These are phyloP conservation scores for Priceomyces medius DNA, from an alignment of 805 yeast species.

Conservation along the genomic window DNA sequence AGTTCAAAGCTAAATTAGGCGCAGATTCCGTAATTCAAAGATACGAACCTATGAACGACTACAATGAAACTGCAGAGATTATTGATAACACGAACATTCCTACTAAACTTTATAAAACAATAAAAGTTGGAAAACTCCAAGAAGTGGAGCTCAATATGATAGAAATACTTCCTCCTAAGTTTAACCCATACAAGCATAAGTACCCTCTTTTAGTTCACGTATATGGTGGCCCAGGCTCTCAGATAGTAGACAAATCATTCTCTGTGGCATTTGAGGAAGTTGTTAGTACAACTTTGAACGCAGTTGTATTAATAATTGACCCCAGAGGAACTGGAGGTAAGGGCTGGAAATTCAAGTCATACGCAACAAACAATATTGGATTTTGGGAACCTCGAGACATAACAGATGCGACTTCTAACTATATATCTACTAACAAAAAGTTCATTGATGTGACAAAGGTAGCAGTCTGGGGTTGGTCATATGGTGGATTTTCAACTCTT, in stretches of 20 bases:
- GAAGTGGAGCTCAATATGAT: conserved; percentile 46
- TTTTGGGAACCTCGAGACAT: conserved; percentile 77
- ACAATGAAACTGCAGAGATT: conserved; percentile 12
- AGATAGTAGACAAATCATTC: conserved; percentile 49
- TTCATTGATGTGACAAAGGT: conserved; percentile 61
- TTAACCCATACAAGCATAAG: conserved; percentile 40
- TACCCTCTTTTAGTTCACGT: conserved; percentile 68
- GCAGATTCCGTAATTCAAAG: conserved; percentile 14
- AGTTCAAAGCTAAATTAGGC: conserved; percentile 2
- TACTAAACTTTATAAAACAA: conserved; percentile 37
- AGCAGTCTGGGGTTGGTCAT: conserved; percentile 98
- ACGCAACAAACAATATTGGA: conserved; percentile 59
- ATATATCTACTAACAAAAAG: conserved; percentile 40
- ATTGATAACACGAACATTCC: conserved; percentile 49
- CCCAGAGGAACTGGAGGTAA: conserved; percentile 84
- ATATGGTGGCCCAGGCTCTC: conserved; percentile 84
- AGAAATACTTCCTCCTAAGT: conserved; percentile 61
- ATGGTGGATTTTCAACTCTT: conserved; percentile 91
- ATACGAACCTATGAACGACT: conserved; percentile 16
- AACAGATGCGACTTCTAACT: conserved; percentile 47
- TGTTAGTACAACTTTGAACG: conserved; percentile 54
- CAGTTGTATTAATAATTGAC: conserved; percentile 65
- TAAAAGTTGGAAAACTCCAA: conserved; percentile 33
- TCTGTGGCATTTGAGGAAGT: conserved; percentile 57
- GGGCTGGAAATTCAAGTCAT: conserved; percentile 64